phyloP scores from a whole-genome alignment of 108 stramenopile species.

The Cyclostephanos invisitatus region DNA sequence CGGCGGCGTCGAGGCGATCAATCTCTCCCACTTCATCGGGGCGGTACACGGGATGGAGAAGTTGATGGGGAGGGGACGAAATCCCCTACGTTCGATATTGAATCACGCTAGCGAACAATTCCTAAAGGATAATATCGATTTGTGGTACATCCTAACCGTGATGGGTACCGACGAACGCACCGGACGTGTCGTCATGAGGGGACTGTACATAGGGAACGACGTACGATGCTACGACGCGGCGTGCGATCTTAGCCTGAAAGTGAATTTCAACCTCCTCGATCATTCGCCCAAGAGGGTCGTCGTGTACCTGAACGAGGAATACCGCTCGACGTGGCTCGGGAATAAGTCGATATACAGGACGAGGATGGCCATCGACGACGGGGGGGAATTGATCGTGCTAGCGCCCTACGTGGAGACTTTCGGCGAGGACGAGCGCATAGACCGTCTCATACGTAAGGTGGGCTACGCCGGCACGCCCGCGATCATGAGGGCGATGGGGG shows the following conservation, averaged over 20 bases:
- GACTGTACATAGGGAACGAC: conserved; percentile 91
- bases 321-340: conserved; percentile 95
- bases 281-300: conserved; percentile 80
- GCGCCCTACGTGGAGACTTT: conserved; percentile 90
- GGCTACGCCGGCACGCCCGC: conserved; percentile 89
- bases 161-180: conserved; percentile 60
- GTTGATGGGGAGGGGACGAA: conserved; percentile 91
- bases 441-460: conserved; percentile 87
- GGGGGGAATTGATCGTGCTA: conserved; percentile 88
- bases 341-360: conserved; percentile 96
- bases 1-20: conserved; percentile 93
- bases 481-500: conserved; percentile 81
- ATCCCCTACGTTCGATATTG: conserved; percentile 89
- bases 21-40: conserved; percentile 94
- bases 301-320: conserved; percentile 89
- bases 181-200: conserved; percentile 74
- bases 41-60: conserved; percentile 97
- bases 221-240: conserved; percentile 87
- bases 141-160: conserved; percentile 93
- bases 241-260: conserved; percentile 82
- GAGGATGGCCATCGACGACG: conserved; percentile 94
- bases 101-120: conserved; percentile 83
- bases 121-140: conserved; percentile 66
- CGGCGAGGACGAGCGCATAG: conserved; percentile 90
- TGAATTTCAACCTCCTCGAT: conserved; percentile 90